These are phyloP conservation scores for Suaeda aralocaspica DNA, from an alignment of 148 eudicot genomes.

Conservation along the genomic window DNA sequence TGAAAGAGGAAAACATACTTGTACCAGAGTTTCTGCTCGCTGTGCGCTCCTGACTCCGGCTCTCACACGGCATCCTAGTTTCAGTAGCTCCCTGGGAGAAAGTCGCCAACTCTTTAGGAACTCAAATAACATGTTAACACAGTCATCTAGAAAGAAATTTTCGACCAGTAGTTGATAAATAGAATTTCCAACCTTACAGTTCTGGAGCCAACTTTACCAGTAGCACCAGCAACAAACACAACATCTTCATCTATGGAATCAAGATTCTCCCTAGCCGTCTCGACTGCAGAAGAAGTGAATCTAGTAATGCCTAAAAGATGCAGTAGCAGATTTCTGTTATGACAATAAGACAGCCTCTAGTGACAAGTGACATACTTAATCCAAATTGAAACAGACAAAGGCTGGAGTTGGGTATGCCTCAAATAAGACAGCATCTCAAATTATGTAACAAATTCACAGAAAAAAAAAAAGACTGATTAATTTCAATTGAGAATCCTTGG, in stretches of 20 bases:
- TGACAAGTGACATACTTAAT: no score
- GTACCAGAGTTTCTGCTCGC: conserved; percentile 67
- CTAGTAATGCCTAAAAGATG: conserved; percentile 37
- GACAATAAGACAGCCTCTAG: no score
- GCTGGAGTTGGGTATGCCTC: no score
- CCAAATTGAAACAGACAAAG: no score
- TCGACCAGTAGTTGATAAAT: not conserved
- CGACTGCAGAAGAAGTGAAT: conserved; percentile 35
- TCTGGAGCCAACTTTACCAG: conserved; percentile 93
- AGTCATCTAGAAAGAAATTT: not conserved
- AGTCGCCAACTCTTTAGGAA: not conserved
- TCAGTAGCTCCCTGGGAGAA: conserved; percentile 77
- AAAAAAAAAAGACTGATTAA: no score
- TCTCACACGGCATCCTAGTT: conserved; percentile 73
- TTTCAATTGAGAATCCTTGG: no score
- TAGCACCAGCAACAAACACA: conserved; percentile 94
- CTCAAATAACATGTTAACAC: conserved; percentile 6
- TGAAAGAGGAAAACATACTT: conserved; percentile 40
- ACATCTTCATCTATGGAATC: conserved; percentile 44
- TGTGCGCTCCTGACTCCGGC: conserved; percentile 85
- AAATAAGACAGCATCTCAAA: no score
- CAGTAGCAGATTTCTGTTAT: not conserved
- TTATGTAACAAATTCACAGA: no score
- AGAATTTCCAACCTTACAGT: conserved; percentile 59
- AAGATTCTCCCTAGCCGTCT: conserved; percentile 32